A percentile compares a stretch with the other conserved stretches of the same genome.
Conservation (phyloP, 2,329 filamentous ascomycete species). For the Botrytis medusae region DNA sequence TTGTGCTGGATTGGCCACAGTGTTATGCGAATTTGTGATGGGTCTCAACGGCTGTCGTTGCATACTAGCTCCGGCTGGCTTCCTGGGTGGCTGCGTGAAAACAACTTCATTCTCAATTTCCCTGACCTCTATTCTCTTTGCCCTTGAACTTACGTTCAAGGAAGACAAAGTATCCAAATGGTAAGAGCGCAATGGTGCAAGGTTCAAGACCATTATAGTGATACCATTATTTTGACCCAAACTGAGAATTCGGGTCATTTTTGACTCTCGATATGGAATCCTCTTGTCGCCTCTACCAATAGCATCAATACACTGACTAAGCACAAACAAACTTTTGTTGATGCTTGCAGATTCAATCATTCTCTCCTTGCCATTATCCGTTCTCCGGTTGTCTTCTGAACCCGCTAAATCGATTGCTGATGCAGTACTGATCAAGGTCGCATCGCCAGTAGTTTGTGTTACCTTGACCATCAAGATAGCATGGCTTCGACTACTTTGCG, state of each 20-base stretch:
- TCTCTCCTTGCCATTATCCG: constrained; percentile 89
- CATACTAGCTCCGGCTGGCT: constrained; percentile 46
- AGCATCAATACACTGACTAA: constrained; percentile 93
- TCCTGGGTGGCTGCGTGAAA: constrained; percentile 70
- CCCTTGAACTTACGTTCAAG: constrained; percentile 89
- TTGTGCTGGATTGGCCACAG: constrained; percentile 59
- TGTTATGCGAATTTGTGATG: constrained; percentile 72
- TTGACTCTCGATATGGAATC: constrained; percentile 86
- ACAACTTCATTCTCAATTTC: constrained; percentile 96
- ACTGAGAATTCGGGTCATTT: constrained; percentile 94
- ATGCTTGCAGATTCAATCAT: constrained; percentile 95
- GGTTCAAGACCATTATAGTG: constrained; percentile 94
- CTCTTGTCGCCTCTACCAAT: constrained; percentile 74
- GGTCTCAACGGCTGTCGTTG: constrained; percentile 77
- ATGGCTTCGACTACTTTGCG: constrained; percentile 85
- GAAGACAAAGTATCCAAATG: constrained; percentile 93
- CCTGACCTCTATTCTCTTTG: constrained; percentile 92
- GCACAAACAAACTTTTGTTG: constrained; percentile 94
- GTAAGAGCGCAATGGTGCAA: constrained; percentile 87
- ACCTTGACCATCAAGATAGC: constrained; percentile 90
- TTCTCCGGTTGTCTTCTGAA: constrained; percentile 91
- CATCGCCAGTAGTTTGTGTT: constrained; percentile 68
- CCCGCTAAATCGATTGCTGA: constrained; percentile 94
- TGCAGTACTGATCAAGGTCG: constrained; percentile 74
- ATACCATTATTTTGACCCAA: constrained; percentile 93